Evolutionary conservation across 352 stramenopile species (phyloP).

Genomic region (Phytopythium mirpurense): DNA sequence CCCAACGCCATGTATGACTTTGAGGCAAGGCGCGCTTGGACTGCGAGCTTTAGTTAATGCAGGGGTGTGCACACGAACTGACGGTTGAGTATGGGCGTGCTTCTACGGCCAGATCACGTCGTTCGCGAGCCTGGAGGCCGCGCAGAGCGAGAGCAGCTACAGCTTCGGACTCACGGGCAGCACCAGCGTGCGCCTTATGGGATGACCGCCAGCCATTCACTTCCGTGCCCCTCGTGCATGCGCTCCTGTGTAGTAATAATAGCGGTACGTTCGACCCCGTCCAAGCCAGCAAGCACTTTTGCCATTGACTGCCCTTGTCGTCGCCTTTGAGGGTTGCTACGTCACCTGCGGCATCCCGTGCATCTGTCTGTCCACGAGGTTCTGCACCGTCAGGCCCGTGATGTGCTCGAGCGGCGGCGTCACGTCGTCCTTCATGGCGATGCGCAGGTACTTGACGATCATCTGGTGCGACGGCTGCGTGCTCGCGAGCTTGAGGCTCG

Average conservation of each 20-base stretch:
- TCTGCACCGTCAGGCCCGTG: constrained; percentile 60
- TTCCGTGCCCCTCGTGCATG: too few relatives aligned
- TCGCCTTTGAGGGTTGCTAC: too few relatives aligned
- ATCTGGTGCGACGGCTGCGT: constrained; percentile 81
- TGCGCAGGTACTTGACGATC: constrained; percentile 80
- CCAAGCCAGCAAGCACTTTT: constrained; percentile 3
- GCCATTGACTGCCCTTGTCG: too few relatives aligned
- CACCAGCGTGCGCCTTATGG: constrained; percentile 40
- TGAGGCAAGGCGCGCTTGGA: constrained; percentile 41
- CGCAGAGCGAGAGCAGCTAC: constrained; percentile 39
- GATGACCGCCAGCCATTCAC: constrained; percentile 15
- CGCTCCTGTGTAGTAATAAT: constrained; percentile 5
- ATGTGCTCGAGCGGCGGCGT: constrained; percentile 75
- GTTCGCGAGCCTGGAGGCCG: constrained; percentile 42
- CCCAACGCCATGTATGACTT: constrained; percentile 83
- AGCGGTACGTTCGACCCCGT: too few relatives aligned
- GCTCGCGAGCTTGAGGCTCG: constrained; percentile 63
- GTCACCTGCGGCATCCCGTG: constrained; percentile 37
- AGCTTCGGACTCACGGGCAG: constrained; percentile 20
- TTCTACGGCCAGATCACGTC: constrained; percentile 43
- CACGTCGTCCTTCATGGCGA: constrained; percentile 66
- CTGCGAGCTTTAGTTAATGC: too few relatives aligned
- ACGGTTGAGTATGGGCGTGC: too few relatives aligned
- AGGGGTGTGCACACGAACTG: too few relatives aligned
- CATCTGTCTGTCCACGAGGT: constrained; percentile 57